These are phyloP conservation scores for Xylariaceae sp. DNA, from an alignment of 2,329 filamentous ascomycete species.

Conservation along the genomic window DNA sequence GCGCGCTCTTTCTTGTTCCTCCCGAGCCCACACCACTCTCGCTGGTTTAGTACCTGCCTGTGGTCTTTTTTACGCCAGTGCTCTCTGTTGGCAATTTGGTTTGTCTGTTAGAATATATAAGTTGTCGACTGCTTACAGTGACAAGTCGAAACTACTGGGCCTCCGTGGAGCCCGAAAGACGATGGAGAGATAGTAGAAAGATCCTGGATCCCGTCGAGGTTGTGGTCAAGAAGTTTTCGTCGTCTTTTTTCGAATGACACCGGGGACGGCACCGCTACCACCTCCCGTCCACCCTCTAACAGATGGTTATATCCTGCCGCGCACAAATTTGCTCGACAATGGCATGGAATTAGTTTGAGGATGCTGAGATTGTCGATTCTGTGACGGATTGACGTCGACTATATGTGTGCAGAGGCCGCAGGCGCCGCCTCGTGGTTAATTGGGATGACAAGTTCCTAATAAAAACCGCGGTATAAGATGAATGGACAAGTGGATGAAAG, in stretches of 20 bases:
- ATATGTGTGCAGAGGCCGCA: neutral
- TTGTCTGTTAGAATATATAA: neutral
- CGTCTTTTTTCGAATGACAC: neutral
- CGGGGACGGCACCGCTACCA: conserved; percentile 3
- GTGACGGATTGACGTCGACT: neutral
- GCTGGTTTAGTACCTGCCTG: conserved; percentile 1
- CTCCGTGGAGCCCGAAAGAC: neutral
- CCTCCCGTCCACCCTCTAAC: conserved; percentile 5
- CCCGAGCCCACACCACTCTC: conserved; percentile 12
- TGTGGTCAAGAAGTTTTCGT: neutral
- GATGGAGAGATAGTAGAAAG: neutral
- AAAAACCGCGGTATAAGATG: conserved; percentile 2
- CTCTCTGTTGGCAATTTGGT: conserved; percentile 4
- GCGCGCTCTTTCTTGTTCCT: conserved; percentile 6
- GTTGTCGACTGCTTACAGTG: neutral
- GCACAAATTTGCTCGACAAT: neutral
- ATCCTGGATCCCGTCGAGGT: neutral
- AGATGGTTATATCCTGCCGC: neutral
- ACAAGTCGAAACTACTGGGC: neutral
- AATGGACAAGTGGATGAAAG: conserved; percentile 6
- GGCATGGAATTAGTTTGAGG: neutral
- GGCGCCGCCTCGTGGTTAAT: neutral
- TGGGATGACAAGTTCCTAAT: neutral
- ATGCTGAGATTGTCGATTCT: neutral
- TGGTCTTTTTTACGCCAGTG: conserved; percentile 1